Conservation (phyloP, 2,329 filamentous ascomycete species). For the Aspergillus uvarum region DNA sequence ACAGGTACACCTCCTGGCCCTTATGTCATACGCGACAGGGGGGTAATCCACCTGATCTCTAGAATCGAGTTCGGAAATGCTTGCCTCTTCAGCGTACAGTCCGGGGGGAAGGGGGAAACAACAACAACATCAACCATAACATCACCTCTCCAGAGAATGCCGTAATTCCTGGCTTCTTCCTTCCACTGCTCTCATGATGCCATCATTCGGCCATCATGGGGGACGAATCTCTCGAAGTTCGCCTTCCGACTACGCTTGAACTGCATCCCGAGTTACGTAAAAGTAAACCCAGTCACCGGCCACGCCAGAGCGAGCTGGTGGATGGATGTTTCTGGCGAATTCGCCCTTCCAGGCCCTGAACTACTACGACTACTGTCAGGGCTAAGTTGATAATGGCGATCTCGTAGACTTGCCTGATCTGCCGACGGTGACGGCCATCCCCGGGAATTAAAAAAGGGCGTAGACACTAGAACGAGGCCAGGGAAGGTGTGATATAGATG, state of each 20-base stretch:
- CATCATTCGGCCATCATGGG: constrained; percentile 4
- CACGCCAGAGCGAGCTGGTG: constrained; percentile 1
- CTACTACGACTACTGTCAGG: not conserved
- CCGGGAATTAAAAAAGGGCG: not conserved
- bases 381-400: not conserved
- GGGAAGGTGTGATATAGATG: not conserved
- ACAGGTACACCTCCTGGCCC: not conserved
- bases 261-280: constrained; percentile 43
- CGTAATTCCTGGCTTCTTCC: not conserved
- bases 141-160: not conserved
- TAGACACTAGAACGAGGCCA: not conserved
- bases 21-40: not conserved
- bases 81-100: not conserved
- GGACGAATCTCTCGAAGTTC: not conserved
- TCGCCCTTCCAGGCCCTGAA: not conserved
- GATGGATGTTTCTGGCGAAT: constrained; percentile 17
- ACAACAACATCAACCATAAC: not conserved
- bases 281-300: constrained; percentile 29
- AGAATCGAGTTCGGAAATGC: not conserved
- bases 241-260: constrained; percentile 6
- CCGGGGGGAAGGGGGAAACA: not conserved
- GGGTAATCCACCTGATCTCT: not conserved
- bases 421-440: constrained; percentile 4
- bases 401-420: constrained; percentile 3
- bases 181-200: constrained; percentile 1